Percentiles rank a stretch among this genome's conserved stretches.
These are phyloP conservation scores for Cladosporium sp. DNA, from an alignment of 2,329 filamentous ascomycete genomes.

Conservation along the genomic window DNA sequence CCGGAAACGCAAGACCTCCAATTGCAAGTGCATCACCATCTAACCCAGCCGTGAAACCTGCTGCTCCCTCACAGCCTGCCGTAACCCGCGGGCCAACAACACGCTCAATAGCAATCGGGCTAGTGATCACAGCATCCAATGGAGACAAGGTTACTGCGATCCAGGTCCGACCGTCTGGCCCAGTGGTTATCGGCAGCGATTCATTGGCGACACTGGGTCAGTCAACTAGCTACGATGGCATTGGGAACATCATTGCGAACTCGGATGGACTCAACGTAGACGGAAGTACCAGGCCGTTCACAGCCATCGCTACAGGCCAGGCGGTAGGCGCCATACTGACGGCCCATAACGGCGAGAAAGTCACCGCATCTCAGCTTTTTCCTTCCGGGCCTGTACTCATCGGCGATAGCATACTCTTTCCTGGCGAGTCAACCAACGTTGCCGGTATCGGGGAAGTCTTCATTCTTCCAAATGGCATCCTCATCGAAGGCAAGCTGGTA, in stretches of 20 bases:
- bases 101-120: background rate
- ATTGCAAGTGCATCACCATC: too few species aligned
- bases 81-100: background rate
- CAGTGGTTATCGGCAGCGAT: background rate
- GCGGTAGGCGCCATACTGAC: background rate
- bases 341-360: background rate
- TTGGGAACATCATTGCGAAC: constrained; percentile 10
- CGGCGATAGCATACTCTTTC: background rate
- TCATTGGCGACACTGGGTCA: background rate
- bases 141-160: background rate
- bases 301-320: background rate
- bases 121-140: constrained; percentile 1
- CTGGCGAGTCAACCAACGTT: background rate
- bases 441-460: background rate
- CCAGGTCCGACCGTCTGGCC: background rate
- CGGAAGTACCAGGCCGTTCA: background rate
- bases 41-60: too few species aligned
- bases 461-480: background rate
- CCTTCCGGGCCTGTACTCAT: background rate
- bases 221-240: background rate
- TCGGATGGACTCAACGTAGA: background rate
- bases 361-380: background rate
- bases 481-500: background rate
- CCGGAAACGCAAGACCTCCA: background rate
- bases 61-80: background rate